These are phyloP conservation scores for Stephanodiscus minutulus DNA, from an alignment of 108 stramenopile genomes.

Conservation along the genomic window DNA sequence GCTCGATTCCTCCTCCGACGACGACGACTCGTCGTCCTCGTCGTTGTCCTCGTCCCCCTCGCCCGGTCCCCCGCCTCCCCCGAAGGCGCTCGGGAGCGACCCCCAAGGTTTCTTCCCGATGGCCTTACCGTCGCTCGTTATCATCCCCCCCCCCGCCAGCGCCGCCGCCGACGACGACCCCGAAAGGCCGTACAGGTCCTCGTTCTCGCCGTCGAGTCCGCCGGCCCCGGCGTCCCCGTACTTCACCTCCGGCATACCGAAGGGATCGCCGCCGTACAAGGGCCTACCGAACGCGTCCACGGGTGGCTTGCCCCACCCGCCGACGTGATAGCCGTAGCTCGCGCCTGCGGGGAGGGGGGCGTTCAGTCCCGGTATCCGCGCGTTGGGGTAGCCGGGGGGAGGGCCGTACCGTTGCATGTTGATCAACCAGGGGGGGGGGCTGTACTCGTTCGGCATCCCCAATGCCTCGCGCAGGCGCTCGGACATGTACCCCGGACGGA, in stretches of 20 bases:
- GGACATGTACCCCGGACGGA: conserved; percentile 68
- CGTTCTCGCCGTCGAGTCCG: conserved; percentile 29
- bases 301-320: conserved; percentile 99
- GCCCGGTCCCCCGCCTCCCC: conserved; percentile 51
- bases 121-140: conserved; percentile 81
- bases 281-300: conserved; percentile 92
- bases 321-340: conserved; percentile 95
- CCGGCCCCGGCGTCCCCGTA: conserved; percentile 9
- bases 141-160: conserved; percentile 36
- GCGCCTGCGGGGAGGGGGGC: conserved; percentile 92
- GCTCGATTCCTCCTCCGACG: conserved; percentile 51
- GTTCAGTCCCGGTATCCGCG: conserved; percentile 96
- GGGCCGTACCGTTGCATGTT: conserved; percentile 99
- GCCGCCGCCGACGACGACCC: conserved; percentile 8
- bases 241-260: conserved; percentile 59
- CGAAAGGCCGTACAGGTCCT: conserved; percentile 31
- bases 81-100: conserved; percentile 65
- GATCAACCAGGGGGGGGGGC: conserved; percentile 98
- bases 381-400: conserved; percentile 92
- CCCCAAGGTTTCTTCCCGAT: conserved; percentile 80
- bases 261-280: conserved; percentile 92
- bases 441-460: conserved; percentile 76
- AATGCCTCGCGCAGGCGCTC: conserved; percentile 82
- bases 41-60: no score
- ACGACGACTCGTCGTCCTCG: conserved; percentile 60